Percentiles rank a stretch among this genome's conserved stretches.
These are phyloP conservation scores for Solanum chacoense DNA, from an alignment of 305 asterid species.

Conservation along the genomic window DNA sequence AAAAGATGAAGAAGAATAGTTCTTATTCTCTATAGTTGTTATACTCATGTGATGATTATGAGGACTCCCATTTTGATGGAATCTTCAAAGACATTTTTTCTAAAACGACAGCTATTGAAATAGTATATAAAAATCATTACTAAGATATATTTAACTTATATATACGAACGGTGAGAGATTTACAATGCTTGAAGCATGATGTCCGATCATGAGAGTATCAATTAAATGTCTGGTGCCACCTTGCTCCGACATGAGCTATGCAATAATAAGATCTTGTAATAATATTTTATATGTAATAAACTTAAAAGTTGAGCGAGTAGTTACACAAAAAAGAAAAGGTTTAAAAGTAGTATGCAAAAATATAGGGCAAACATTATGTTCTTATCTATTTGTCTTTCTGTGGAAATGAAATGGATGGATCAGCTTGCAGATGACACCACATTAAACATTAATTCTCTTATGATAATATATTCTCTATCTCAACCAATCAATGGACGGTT, in stretches of 20 bases:
- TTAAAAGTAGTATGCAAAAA: neutral
- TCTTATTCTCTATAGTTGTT: neutral
- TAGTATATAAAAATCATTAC: neutral
- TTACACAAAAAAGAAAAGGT: neutral
- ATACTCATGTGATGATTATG: neutral
- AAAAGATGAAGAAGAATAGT: neutral
- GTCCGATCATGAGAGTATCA: neutral
- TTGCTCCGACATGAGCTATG: neutral
- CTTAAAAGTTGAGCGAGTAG: neutral
- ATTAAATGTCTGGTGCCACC: neutral
- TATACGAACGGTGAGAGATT: neutral
- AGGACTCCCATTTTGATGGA: neutral
- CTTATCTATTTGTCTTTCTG: neutral
- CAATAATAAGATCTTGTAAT: neutral
- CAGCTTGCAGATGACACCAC: neutral
- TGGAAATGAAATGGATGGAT: neutral
- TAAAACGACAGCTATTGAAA: neutral
- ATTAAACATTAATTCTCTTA: neutral
- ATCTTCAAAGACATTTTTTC: neutral
- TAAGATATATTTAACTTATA: neutral
- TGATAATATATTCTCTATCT: neutral
- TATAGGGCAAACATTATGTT: neutral
- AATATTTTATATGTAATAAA: neutral
- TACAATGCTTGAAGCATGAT: neutral
- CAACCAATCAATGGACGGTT: neutral